Evolutionary conservation across 768 basidiomycete species (phyloP).

Genomic region (Filobasidium floriforme): DNA sequence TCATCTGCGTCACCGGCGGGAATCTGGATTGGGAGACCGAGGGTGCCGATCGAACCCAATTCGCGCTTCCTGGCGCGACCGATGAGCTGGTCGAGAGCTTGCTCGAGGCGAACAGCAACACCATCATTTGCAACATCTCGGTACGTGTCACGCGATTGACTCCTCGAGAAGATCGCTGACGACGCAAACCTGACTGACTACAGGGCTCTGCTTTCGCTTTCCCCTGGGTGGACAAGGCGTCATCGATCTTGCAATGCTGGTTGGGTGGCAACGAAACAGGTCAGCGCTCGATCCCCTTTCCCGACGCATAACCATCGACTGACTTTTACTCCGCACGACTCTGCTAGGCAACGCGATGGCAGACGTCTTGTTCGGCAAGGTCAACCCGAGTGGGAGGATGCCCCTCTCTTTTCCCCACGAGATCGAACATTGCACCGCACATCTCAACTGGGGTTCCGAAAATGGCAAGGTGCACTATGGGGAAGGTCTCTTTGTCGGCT

Average conservation of each 20-base stretch:
- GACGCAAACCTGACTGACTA: neutral
- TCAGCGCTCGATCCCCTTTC: neutral
- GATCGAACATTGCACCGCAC: slow-evolving; percentile 59
- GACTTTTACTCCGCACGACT: neutral
- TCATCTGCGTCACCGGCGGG: slow-evolving; percentile 57
- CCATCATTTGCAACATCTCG: slow-evolving; percentile 18
- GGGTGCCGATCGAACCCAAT: slow-evolving; percentile 58
- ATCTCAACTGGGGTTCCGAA: slow-evolving; percentile 47
- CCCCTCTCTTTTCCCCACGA: slow-evolving; percentile 58
- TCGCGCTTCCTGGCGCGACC: slow-evolving; percentile 61
- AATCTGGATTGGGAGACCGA: slow-evolving; percentile 62
- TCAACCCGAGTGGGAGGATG: slow-evolving; percentile 59
- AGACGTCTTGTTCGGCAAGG: slow-evolving; percentile 57
- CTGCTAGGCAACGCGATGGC: slow-evolving; percentile 52
- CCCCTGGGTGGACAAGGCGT: slow-evolving; percentile 20
- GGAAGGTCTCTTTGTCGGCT: slow-evolving; percentile 22
- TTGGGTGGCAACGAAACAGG: slow-evolving; percentile 65
- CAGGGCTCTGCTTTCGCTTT: slow-evolving; percentile 16
- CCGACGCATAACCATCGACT: neutral
- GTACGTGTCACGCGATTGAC: neutral
- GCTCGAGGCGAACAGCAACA: slow-evolving; percentile 6
- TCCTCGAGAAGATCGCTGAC: neutral
- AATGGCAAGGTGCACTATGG: slow-evolving; percentile 21
- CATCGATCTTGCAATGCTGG: slow-evolving; percentile 59
- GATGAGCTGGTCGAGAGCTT: slow-evolving; percentile 53